These are phyloP conservation scores for Pythium graminicola DNA, from an alignment of 352 stramenopile species.

Conservation along the genomic window DNA sequence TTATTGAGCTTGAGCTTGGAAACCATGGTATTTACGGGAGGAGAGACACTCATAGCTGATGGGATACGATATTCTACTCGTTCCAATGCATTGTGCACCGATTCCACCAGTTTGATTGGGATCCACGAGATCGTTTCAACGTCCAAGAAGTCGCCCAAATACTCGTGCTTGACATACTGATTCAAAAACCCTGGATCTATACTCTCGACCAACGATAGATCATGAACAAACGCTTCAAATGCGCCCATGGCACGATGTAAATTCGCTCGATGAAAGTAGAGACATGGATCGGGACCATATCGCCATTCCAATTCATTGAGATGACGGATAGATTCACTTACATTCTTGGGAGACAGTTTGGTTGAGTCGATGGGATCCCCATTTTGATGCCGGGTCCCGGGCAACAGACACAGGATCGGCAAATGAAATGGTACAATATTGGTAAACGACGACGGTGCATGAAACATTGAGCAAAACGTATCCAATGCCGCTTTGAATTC, in stretches of 20 bases:
- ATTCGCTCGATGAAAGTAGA: slow-evolving; percentile 59
- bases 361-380: slow-evolving; percentile 42
- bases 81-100: slow-evolving; percentile 32
- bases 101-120: slow-evolving; percentile 34
- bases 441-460: slow-evolving; percentile 10
- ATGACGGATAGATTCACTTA: slow-evolving; percentile 40
- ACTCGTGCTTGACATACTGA: slow-evolving; percentile 31
- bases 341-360: slow-evolving; percentile 37
- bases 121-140: slow-evolving; percentile 56
- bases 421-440: slow-evolving; percentile 24
- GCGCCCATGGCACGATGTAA: slow-evolving; percentile 40
- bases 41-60: not conserved
- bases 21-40: not conserved
- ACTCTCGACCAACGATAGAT: slow-evolving; percentile 44
- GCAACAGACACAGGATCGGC: slow-evolving; percentile 37
- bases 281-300: slow-evolving; percentile 44
- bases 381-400: slow-evolving; percentile 31
- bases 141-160: slow-evolving; percentile 46
- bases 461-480: slow-evolving; percentile 33
- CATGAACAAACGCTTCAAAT: slow-evolving; percentile 34
- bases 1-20: slow-evolving; percentile 1
- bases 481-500: slow-evolving; percentile 46
- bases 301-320: slow-evolving; percentile 48
- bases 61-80: slow-evolving; percentile 35
- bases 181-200: slow-evolving; percentile 40